Evolutionary conservation across 2,329 filamentous ascomycete genomes (phyloP).

Genomic region (Lachnellula hyalina): DNA sequence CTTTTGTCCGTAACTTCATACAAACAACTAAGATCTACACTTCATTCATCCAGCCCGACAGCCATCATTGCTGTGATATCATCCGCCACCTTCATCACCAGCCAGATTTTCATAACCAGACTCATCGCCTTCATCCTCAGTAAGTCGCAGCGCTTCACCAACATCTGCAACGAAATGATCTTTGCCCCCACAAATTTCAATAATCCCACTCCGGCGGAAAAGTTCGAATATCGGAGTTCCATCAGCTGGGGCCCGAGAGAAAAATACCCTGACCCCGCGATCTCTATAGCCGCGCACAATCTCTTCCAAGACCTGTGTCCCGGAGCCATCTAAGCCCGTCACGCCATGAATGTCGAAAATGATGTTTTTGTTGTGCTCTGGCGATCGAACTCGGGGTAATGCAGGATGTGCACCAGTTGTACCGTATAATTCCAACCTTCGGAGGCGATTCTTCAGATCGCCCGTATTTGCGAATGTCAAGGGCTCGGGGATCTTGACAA

Average conservation of each 20-base stretch:
- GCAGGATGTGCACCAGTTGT: conserved; percentile 80
- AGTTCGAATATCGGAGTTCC: conserved; percentile 49
- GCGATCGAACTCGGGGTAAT: conserved; percentile 68
- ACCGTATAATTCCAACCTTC: conserved; percentile 85
- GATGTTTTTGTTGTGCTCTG: conserved; percentile 83
- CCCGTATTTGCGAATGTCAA: conserved; percentile 97
- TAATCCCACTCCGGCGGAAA: conserved; percentile 76
- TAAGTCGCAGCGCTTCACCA: conserved; percentile 75
- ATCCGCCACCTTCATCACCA: conserved; percentile 21
- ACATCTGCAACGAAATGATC: conserved; percentile 77
- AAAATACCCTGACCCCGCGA: conserved; percentile 71
- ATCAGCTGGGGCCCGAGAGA: conserved; percentile 49
- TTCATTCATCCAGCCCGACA: background rate
- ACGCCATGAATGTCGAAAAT: conserved; percentile 99
- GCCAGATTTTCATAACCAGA: conserved; percentile 18
- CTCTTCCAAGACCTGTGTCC: conserved; percentile 83
- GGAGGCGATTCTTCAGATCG: conserved; percentile 76
- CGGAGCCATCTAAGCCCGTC: conserved; percentile 86
- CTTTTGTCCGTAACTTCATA: background rate
- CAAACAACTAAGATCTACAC: background rate
- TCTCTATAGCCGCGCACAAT: conserved; percentile 80
- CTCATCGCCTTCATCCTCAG: conserved; percentile 51
- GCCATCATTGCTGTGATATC: background rate
- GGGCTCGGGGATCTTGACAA: conserved; percentile 96
- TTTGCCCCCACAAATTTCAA: conserved; percentile 73